A percentile compares a stretch with the other conserved stretches of the same genome.
phyloP scores from a whole-genome alignment of 2,329 filamentous ascomycete genomes.

The Fusarium poae region DNA sequence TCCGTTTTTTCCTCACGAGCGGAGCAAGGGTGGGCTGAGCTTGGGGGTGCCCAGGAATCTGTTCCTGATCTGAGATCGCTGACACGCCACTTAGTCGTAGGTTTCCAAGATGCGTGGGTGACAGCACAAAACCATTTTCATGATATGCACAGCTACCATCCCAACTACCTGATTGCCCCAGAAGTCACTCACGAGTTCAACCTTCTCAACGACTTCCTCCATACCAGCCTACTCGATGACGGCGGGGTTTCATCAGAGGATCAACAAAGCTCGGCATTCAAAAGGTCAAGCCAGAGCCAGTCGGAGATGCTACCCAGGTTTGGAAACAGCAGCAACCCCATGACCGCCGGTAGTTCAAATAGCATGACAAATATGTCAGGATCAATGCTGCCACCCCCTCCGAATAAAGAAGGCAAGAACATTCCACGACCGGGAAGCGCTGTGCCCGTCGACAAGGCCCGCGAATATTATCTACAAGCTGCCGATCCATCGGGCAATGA shows the following conservation, averaged over 20 bases:
- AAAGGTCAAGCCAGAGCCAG: constrained; percentile 58
- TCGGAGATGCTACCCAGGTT: constrained; percentile 65
- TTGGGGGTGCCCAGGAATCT: constrained; percentile 38
- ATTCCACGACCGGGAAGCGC: constrained; percentile 72
- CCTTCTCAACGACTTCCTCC: constrained; percentile 94
- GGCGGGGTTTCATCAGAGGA: constrained; percentile 78
- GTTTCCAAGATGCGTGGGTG: constrained; percentile 86
- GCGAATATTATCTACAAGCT: constrained; percentile 97
- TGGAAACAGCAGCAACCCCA: constrained; percentile 50
- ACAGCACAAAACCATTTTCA: constrained; percentile 79
- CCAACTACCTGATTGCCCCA: constrained; percentile 91
- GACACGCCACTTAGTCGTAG: constrained; percentile 70
- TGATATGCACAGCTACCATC: constrained; percentile 94
- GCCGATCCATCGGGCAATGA: constrained; percentile 90
- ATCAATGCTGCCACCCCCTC: constrained; percentile 64
- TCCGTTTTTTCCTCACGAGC: constrained; percentile 45
- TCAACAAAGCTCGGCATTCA: constrained; percentile 61
- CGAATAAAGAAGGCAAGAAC: constrained; percentile 62
- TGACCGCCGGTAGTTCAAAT: constrained; percentile 42
- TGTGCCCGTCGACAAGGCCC: constrained; percentile 77
- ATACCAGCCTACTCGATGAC: constrained; percentile 90
- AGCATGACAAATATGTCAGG: constrained; percentile 44
- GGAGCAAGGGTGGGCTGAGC: constrained; percentile 44
- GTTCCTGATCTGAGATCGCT: constrained; percentile 45
- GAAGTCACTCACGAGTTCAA: constrained; percentile 98